A percentile compares a stretch with the other conserved stretches of the same genome.
These are phyloP conservation scores for Tolypocladium ovalisporum DNA, from an alignment of 2,329 filamentous ascomycete genomes.

Conservation along the genomic window DNA sequence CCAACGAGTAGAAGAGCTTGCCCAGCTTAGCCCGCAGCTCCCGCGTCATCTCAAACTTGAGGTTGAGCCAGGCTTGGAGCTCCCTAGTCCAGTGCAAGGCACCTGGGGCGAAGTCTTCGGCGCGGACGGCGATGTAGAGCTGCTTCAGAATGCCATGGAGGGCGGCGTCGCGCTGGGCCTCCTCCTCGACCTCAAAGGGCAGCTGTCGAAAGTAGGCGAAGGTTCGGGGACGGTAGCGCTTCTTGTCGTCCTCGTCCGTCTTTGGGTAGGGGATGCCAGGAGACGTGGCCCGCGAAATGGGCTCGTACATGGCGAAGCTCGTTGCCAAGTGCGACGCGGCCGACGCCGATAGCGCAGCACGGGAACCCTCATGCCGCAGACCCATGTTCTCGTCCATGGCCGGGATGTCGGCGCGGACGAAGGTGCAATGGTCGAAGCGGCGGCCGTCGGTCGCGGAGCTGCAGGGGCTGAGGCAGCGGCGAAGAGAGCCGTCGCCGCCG, in stretches of 20 bases:
- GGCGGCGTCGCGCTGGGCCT: conserved; percentile 64
- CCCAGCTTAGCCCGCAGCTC: conserved; percentile 75
- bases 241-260: conserved; percentile 40
- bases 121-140: conserved; percentile 81
- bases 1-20: conserved; percentile 87
- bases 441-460: not conserved
- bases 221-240: conserved; percentile 72
- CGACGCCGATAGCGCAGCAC: conserved; percentile 19
- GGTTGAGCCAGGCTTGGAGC: conserved; percentile 84
- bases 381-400: conserved; percentile 29
- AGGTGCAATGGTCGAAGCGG: not conserved
- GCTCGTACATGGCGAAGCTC: conserved; percentile 42
- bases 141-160: conserved; percentile 84
- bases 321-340: conserved; percentile 19
- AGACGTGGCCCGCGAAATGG: conserved; percentile 77
- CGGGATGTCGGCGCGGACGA: not conserved
- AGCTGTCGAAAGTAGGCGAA: conserved; percentile 88
- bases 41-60: conserved; percentile 94
- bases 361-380: conserved; percentile 18
- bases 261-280: conserved; percentile 54
- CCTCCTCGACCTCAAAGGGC: conserved; percentile 79
- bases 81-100: conserved; percentile 96
- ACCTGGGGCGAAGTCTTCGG: conserved; percentile 88
- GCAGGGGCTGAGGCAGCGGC: not conserved
- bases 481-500: not conserved